Conservation (phyloP, 106 monocot species). For the Dioscorea zingiberensis region DNA sequence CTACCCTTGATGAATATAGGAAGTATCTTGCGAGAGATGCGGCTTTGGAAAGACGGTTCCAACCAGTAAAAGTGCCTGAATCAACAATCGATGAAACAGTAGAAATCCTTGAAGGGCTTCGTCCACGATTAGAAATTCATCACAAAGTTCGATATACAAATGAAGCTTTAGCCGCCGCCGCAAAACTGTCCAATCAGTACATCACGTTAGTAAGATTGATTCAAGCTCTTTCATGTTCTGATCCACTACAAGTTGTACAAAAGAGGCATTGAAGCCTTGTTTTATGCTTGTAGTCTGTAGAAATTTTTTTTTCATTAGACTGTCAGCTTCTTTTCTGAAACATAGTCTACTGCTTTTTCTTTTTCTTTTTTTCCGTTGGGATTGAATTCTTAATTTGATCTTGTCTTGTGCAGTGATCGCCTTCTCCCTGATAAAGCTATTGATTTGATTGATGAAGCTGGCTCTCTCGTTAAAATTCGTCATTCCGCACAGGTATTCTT, state of each 20-base stretch:
- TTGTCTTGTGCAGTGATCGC: slow-evolving; percentile 67
- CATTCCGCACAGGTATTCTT: slow-evolving; percentile 61
- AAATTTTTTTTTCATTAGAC: too few species aligned
- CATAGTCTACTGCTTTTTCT: too few species aligned
- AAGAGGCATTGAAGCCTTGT: too few species aligned
- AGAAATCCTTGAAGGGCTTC: slow-evolving; percentile 39
- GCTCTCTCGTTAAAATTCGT: slow-evolving; percentile 68
- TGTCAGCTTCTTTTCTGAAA: too few species aligned
- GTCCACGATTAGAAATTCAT: slow-evolving; percentile 39
- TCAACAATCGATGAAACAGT: slow-evolving; percentile 53
- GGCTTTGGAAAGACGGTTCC: slow-evolving; percentile 44
- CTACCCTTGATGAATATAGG: slow-evolving; percentile 47
- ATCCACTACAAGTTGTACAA: too few species aligned
- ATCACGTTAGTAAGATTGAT: slow-evolving; percentile 21
- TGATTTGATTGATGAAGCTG: slow-evolving; percentile 83
- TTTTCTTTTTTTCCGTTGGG: too few species aligned
- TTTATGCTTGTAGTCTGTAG: too few species aligned
- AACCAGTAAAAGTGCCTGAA: slow-evolving; percentile 52
- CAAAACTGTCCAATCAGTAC: slow-evolving; percentile 36
- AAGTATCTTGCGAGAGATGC: slow-evolving; percentile 51
- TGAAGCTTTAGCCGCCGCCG: slow-evolving; percentile 37
- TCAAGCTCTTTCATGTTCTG: too few species aligned
- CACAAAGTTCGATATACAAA: slow-evolving; percentile 48
- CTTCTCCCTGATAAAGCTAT: slow-evolving; percentile 82
- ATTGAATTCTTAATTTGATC: too few species aligned